phyloP scores from a whole-genome alignment of 2,329 filamentous ascomycete genomes.

The Periconia sp. region DNA sequence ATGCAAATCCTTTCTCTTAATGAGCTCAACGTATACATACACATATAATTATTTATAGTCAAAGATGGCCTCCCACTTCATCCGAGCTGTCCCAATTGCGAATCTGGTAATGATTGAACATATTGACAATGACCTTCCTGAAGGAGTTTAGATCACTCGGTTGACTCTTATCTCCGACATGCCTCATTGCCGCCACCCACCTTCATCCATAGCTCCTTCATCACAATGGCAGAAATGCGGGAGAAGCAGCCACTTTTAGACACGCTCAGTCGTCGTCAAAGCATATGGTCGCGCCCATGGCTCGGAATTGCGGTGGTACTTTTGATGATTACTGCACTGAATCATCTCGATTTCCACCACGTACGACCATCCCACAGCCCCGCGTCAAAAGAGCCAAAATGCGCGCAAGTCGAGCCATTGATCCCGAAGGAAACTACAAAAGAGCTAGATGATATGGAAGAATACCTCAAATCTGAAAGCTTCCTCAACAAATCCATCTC shows the following conservation, averaged over 20 bases:
- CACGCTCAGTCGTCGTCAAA: constrained; percentile 5
- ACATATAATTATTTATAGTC: too few species aligned
- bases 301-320: constrained; percentile 13
- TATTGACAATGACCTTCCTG: constrained; percentile 31
- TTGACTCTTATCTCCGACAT: constrained; percentile 10
- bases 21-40: too few species aligned
- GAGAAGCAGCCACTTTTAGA: constrained; percentile 9
- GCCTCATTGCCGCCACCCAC: constrained; percentile 4
- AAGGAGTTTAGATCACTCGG: constrained; percentile 2
- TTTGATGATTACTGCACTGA: constrained; percentile 16
- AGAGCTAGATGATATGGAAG: constrained; percentile 35
- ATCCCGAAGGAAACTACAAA: constrained; percentile 28
- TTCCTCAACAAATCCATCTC: constrained; percentile 41
- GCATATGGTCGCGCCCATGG: constrained; percentile 4
- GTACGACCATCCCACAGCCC: constrained; percentile 2
- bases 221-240: constrained; percentile 24
- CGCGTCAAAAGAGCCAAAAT: constrained; percentile 19
- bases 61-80: too few species aligned
- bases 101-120: background rate
- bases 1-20: too few species aligned
- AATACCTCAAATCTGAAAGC: constrained; percentile 31
- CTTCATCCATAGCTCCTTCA: constrained; percentile 8
- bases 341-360: constrained; percentile 13
- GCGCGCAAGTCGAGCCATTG: constrained; percentile 36
- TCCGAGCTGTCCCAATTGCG: too few species aligned